These are phyloP conservation scores for Neopestalotiopsis clavispora DNA, from an alignment of 2,329 filamentous ascomycete genomes.

Conservation along the genomic window DNA sequence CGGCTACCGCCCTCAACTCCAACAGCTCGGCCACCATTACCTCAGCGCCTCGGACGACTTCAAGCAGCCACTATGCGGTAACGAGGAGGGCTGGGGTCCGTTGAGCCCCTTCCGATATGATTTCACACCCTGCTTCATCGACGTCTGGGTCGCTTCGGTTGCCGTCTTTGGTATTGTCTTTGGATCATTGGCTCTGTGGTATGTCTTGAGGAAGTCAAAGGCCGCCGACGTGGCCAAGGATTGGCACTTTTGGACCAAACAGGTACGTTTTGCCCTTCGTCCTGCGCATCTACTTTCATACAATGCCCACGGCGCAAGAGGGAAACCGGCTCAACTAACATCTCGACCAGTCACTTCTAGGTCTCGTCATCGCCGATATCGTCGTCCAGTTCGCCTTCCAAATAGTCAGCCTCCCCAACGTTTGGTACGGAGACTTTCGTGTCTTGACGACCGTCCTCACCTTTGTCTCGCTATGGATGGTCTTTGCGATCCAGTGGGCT, in stretches of 20 bases:
- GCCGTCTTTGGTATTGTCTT: conserved; percentile 79
- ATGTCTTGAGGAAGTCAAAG: conserved; percentile 73
- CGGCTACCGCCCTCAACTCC: conserved; percentile 54
- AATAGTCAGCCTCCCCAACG: conserved; percentile 68
- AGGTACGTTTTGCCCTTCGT: conserved; percentile 60
- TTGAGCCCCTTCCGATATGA: conserved; percentile 87
- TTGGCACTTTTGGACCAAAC: conserved; percentile 91
- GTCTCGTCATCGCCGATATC: conserved; percentile 69
- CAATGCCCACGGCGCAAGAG: not conserved
- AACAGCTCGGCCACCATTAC: conserved; percentile 62
- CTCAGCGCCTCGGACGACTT: conserved; percentile 55
- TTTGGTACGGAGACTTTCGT: conserved; percentile 82
- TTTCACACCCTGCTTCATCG: conserved; percentile 96
- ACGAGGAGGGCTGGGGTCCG: conserved; percentile 94
- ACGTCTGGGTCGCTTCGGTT: conserved; percentile 82
- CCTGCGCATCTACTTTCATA: not conserved
- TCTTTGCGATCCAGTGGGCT: conserved; percentile 82
- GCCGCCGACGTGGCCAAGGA: conserved; percentile 74
- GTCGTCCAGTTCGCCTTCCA: conserved; percentile 77
- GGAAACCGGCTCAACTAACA: not conserved
- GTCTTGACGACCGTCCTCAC: conserved; percentile 81
- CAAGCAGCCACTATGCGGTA: conserved; percentile 80
- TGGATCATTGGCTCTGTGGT: conserved; percentile 79
- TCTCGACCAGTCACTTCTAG: conserved; percentile 60
- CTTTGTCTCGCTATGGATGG: conserved; percentile 72